Evolutionary conservation across 345 rosid genomes (phyloP).

Genomic region (Conringia planisiliqua): DNA sequence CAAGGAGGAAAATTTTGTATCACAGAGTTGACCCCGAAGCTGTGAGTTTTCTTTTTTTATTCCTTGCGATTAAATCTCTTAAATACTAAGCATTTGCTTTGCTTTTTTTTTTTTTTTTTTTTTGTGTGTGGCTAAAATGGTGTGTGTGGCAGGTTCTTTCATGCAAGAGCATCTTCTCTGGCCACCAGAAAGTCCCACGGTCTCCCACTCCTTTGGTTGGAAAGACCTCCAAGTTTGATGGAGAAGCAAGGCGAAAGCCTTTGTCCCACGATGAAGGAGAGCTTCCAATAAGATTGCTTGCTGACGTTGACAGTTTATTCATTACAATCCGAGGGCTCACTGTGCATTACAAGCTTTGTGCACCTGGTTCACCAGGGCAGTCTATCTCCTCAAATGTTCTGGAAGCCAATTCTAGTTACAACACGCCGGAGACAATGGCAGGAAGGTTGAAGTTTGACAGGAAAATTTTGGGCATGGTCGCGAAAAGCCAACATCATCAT

Average conservation of each 20-base stretch:
- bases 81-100: neutral
- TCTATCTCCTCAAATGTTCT: constrained; percentile 44
- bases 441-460: constrained; percentile 65
- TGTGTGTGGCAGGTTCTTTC: constrained; percentile 58
- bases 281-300: constrained; percentile 61
- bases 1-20: constrained; percentile 72
- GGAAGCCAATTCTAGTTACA: constrained; percentile 41
- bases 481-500: constrained; percentile 46
- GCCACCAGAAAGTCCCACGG: constrained; percentile 78
- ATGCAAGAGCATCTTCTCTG: constrained; percentile 71
- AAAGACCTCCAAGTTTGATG: constrained; percentile 59
- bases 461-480: constrained; percentile 38
- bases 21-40: constrained; percentile 89
- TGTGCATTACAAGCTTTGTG: constrained; percentile 71
- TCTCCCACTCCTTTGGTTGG: constrained; percentile 75
- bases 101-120: neutral
- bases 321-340: constrained; percentile 56
- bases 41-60: constrained; percentile 42
- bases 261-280: constrained; percentile 56
- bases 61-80: neutral
- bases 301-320: constrained; percentile 73
- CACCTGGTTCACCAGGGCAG: constrained; percentile 59
- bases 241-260: constrained; percentile 63
- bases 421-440: constrained; percentile 42
- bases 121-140: neutral